Evolutionary conservation across 345 rosid genomes (phyloP), one percentile per base, ranked within the genome.

Genomic region (Theobroma cacao): DNA sequence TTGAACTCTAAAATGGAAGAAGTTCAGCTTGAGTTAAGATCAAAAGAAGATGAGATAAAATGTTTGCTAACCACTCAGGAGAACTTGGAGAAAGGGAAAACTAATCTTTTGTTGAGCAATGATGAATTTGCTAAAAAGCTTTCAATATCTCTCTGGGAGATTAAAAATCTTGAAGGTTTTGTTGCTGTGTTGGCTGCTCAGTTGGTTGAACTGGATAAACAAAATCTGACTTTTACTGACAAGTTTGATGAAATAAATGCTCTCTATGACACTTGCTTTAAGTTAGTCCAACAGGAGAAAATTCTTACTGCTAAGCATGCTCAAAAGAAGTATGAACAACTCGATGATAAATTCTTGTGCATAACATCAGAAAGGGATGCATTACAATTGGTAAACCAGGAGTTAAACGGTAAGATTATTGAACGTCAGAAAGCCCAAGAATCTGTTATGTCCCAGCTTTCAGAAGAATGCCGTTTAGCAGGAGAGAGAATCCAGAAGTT

Each of bases 381-480:
- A 43, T 38, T 94, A 78, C 61, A 84, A 68, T 77, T 83, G 71
- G 81, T 81, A 64, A 84, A 88, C 73, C 81, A 78, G 66, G 88
- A 86, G 52, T 80, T 92, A 75, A 87, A 78, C 62, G 71, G 53
- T 78, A 86, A 88, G 84, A 83, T 84, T 30, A 78, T 24, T 68
- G 94, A 89, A 81, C 91, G 90, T 77, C 86, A 88, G 87, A 88
- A 88, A 81, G 89, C 80, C 69, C 89, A 87, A 43, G 90, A 89
- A 81, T 80, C 87, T 56, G 68, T 86, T n/a, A 77, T 59, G 78
- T 85, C 86, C 59, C 87, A 89, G 77, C 88, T 88, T 78, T 83
- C 89, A 18, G 89, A 86, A 80, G 93, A 88, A 75, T 72, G 89
- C 77, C 84, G 52, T 58, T 70, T 84, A 69, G 84, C 99, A 71